Conservation (phyloP, 441 rosid species). For the Gossypium gossypioides region DNA sequence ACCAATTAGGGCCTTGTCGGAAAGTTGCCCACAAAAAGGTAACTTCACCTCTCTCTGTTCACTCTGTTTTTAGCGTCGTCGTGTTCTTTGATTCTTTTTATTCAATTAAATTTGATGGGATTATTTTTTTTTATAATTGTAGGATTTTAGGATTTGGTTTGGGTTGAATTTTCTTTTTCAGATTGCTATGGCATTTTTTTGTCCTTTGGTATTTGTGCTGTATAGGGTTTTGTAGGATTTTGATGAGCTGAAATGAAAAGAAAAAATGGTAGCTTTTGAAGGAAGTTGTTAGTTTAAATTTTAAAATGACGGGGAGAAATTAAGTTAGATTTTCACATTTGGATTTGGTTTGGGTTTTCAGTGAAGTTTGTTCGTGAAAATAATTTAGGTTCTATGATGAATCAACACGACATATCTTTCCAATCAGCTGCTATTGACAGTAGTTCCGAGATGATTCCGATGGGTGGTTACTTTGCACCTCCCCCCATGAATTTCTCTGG, state of each 20-base stretch:
- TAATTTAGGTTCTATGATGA: constrained; percentile 31
- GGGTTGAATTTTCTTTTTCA: not conserved
- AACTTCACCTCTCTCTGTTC: not conserved
- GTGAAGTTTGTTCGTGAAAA: not conserved
- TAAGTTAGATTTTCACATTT: not conserved
- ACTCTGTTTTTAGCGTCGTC: not conserved
- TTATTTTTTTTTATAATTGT: not conserved
- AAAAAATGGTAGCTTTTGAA: not conserved
- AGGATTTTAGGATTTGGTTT: not conserved
- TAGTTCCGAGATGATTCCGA: constrained; percentile 43
- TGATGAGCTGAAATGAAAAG: constrained; percentile 4
- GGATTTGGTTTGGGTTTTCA: not conserved
- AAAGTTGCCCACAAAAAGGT: constrained; percentile 25
- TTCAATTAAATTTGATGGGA: not conserved
- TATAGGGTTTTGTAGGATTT: not conserved
- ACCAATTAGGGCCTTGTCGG: constrained; percentile 29
- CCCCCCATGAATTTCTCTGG: constrained; percentile 27
- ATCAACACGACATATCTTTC: constrained; percentile 42
- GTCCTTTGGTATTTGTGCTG: not conserved
- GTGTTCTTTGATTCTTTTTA: not conserved
- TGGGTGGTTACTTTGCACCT: constrained; percentile 41
- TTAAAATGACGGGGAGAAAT: not conserved
- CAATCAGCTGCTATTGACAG: constrained; percentile 34
- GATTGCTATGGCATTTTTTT: constrained; percentile 12
- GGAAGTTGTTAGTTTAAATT: not conserved